Evolutionary conservation across 345 rosid genomes (phyloP), one percentile per base, ranked within the genome.

Genomic region (Anacardium occidentale): DNA sequence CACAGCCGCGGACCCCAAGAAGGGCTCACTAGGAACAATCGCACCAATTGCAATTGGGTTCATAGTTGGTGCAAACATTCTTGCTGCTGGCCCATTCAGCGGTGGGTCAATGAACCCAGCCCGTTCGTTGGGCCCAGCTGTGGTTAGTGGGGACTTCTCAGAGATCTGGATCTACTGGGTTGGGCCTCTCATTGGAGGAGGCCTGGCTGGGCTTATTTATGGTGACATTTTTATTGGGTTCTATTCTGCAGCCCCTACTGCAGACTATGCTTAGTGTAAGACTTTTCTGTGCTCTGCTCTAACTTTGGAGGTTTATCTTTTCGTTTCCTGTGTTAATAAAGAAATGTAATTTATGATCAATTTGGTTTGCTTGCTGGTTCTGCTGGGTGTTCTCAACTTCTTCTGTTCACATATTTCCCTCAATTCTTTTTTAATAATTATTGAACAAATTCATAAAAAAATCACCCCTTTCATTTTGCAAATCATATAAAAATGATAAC

Each of bases 91-190:
- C 47, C 96, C 97, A 5, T 94, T 94, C 77, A 87, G 93, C 7
- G 98, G 97, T 1, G 97, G 97, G 2, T 94, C 97, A 5, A 94
- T 91, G 97, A 94, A 94, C 84, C 97, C 97, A 14, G 96, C 98
- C 47, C 83, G 97, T 45, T 91, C 97, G 0, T 87, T 90, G n/a
- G 96, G 96, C 47, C 98, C 97, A 0, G 92, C 98, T 10, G 92
- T 94, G 48, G 92, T 87, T 10, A 84, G 85, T 57, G 92, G 94
- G 4, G 88, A 91, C 85, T 88, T 84, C 32, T 78, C 91, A 0
- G 74, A 83, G 47, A 85, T 69, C 47, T 91, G 97, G 97, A 85
- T 94, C 73, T 94, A 91, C 68, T 90, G 96, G 96, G 77, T 85
- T 21, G 93, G 96, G 5, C 96, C 97, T 70, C 85, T 94, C 0